Evolutionary conservation across 2,329 filamentous ascomycete genomes (phyloP), one percentile per base, ranked within the genome.

Genomic region (Hypoxylon sp.): DNA sequence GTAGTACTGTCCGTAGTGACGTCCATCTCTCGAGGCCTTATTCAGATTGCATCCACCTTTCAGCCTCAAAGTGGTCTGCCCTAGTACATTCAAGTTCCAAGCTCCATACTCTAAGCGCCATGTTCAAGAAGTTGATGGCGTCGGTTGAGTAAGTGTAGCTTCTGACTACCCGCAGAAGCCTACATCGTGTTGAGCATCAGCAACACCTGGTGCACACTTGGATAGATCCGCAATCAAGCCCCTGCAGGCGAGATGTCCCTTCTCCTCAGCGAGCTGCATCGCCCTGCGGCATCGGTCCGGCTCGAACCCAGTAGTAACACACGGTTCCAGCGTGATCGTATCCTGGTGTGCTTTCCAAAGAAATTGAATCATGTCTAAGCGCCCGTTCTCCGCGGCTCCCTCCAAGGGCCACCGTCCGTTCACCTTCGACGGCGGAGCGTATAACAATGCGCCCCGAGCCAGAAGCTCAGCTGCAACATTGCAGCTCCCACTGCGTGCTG

Each of bases 341-440:
- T 51, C 18, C 7, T 24, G 30, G 18, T 60, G 28, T n/a, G 24
- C 50, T 20, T 30, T 61, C 50, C 58, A 54, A 12, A 61, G 44
- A 11, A 61, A 44, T 28, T 61, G 12, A 5, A 61, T 44, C 57
- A 61, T 61, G 16, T 61, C 57, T 6, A 61, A 40, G 32, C 57
- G 49, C 12, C 57, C 57, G 42, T 53, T 4, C 22, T 60, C 57
- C 8, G 49, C 57, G 2, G 57, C 57, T 2, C 38, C 57, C 12
- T 60, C 57, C 8, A 60, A 22, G 5, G 57, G 57, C 49, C 40
- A 53, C 6, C 42, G 49, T 3, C 57, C 57, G 18, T 16, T 4
- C 7, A 42, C 7, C 8, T 22, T 30, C 6, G 57, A 48, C 2
- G 57, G 57, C 2, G 30, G 12, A 20, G 30, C 16, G 18, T 38